Evolutionary conservation across 106 monocot genomes (phyloP).

Genomic region (Hemerocallis citrina): DNA sequence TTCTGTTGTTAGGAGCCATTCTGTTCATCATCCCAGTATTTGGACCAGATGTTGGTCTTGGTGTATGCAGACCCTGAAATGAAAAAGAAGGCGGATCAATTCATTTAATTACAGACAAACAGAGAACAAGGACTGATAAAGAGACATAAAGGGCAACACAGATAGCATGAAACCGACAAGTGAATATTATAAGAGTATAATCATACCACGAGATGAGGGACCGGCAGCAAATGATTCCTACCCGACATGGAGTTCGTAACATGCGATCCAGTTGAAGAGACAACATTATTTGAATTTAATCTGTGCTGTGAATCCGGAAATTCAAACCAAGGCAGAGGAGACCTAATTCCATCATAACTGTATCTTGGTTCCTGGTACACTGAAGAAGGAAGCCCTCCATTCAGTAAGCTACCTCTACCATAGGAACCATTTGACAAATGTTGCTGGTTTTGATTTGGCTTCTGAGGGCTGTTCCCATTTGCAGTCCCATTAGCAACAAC

Average conservation of each 20-base stretch:
- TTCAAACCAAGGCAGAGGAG: slow-evolving; percentile 54
- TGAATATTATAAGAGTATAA: neutral
- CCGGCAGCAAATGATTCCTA: slow-evolving; percentile 45
- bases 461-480: slow-evolving; percentile 31
- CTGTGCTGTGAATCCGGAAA: slow-evolving; percentile 40
- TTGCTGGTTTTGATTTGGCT: slow-evolving; percentile 36
- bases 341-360: slow-evolving; percentile 40
- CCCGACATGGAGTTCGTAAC: slow-evolving; percentile 10
- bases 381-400: slow-evolving; percentile 36
- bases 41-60: slow-evolving; percentile 35
- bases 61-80: slow-evolving; percentile 34
- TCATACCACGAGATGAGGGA: slow-evolving; percentile 46
- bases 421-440: slow-evolving; percentile 32
- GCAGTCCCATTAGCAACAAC: slow-evolving; percentile 27
- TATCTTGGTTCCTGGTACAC: slow-evolving; percentile 51
- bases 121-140: neutral
- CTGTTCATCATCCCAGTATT: slow-evolving; percentile 28
- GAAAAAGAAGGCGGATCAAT: neutral
- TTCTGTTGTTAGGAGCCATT: slow-evolving; percentile 45
- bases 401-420: slow-evolving; percentile 28
- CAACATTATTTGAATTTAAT: slow-evolving; percentile 15
- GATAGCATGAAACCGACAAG: neutral
- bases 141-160: neutral
- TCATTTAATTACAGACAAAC: neutral
- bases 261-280: slow-evolving; percentile 23